Conservation (phyloP, 192 early-diverging fungal genomes). For the Coemansia sp. region DNA sequence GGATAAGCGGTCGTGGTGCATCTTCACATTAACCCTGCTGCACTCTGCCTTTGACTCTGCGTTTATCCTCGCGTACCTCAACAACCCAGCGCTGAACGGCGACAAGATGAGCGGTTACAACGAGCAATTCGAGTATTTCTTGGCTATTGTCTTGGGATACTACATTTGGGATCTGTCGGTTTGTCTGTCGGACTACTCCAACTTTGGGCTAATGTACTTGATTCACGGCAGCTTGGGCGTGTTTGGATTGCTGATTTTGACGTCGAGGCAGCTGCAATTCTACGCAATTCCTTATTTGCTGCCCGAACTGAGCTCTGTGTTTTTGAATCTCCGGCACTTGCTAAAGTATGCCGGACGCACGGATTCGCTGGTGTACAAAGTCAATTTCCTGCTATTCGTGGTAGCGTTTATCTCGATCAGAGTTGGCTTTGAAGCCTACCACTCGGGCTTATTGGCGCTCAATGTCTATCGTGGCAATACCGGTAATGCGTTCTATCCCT, state of each 20-base stretch:
- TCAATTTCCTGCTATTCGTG: conserved; percentile 37
- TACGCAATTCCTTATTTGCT: conserved; percentile 47
- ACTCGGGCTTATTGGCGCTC: conserved; percentile 16
- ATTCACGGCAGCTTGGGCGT: conserved; percentile 41
- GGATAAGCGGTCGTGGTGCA: conserved; percentile 27
- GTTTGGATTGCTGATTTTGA: conserved; percentile 33
- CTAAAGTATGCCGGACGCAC: conserved; percentile 23
- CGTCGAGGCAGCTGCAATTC: conserved; percentile 48
- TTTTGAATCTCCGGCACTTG: conserved; percentile 43
- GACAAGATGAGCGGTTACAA: conserved; percentile 44
- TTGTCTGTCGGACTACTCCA: conserved; percentile 25
- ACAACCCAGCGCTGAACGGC: conserved; percentile 9
- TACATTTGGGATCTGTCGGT: conserved; percentile 47
- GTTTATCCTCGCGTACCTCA: conserved; percentile 25
- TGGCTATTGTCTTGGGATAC: conserved; percentile 39
- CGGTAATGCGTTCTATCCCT: conserved; percentile 31
- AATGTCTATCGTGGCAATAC: conserved; percentile 10
- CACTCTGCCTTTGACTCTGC: conserved; percentile 30
- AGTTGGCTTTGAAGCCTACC: conserved; percentile 41
- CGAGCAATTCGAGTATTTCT: conserved; percentile 24
- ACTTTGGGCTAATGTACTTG: conserved; percentile 40
- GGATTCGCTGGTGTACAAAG: conserved; percentile 29
- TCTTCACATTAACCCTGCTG: not conserved
- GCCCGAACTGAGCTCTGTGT: conserved; percentile 48
- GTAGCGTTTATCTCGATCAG: conserved; percentile 28